Evolutionary conservation across 345 rosid species (phyloP).

Genomic region (Hibiscus mutabilis): DNA sequence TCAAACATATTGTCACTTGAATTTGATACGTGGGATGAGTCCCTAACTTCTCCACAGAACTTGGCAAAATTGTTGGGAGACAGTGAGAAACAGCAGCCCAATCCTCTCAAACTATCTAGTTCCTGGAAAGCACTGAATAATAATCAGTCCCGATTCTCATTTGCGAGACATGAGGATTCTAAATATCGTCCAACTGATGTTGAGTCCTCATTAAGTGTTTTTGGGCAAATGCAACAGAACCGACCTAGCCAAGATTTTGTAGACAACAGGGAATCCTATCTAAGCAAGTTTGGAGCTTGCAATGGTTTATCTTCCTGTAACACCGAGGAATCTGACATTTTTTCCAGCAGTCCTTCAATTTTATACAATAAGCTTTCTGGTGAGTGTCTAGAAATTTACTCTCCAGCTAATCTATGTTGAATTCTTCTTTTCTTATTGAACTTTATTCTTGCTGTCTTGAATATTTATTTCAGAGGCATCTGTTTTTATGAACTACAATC

Average conservation of each 20-base stretch:
- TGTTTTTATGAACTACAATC: neutral
- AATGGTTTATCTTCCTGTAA: conserved; percentile 45
- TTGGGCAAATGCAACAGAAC: conserved; percentile 36
- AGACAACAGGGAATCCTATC: conserved; percentile 32
- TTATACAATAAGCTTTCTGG: conserved; percentile 50
- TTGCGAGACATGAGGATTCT: conserved; percentile 68
- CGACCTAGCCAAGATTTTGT: conserved; percentile 34
- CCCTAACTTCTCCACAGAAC: conserved; percentile 56
- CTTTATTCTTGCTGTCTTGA: neutral
- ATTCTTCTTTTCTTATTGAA: neutral
- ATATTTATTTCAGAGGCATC: neutral
- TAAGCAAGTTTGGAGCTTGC: conserved; percentile 32
- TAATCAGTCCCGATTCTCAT: conserved; percentile 77
- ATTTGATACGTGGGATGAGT: conserved; percentile 72
- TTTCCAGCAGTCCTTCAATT: conserved; percentile 25
- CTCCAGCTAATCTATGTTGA: neutral
- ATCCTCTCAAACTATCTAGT: conserved; percentile 34
- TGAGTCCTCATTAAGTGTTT: conserved; percentile 25
- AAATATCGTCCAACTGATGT: conserved; percentile 33
- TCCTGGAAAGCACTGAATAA: conserved; percentile 49
- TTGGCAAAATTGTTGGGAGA: conserved; percentile 57
- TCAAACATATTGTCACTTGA: conserved; percentile 74
- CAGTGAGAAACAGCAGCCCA: conserved; percentile 34
- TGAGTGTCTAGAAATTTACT: conserved; percentile 25
- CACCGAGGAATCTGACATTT: conserved; percentile 39